Conservation (phyloP, 176 grass and related monocot species). For the Rhynchospora breviuscula region DNA sequence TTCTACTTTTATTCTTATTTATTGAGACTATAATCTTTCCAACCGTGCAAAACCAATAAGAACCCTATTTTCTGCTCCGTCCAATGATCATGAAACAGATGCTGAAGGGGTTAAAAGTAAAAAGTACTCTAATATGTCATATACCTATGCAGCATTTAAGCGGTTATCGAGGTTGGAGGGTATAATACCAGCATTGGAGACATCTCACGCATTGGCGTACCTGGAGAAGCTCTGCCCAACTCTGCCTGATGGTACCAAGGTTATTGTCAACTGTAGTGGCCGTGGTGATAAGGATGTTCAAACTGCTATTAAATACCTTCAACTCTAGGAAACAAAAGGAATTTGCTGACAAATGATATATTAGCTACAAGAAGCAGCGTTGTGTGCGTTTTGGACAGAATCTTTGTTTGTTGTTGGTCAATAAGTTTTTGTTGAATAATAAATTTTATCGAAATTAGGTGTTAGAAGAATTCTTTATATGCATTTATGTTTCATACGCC, state of each 20-base stretch:
- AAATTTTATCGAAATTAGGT: not conserved
- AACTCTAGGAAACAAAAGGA: conserved; percentile 36
- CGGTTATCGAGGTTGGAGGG: conserved; percentile 75
- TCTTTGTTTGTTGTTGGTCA: conserved; percentile 9
- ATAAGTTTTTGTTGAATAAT: not conserved
- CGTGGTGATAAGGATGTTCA: conserved; percentile 98
- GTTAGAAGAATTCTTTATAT: not conserved
- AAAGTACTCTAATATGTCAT: not conserved
- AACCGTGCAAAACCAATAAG: not conserved
- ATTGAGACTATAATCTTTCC: not conserved
- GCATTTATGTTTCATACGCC: not conserved
- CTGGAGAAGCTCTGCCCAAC: conserved; percentile 85
- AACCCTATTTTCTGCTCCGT: not conserved
- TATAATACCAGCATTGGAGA: conserved; percentile 97
- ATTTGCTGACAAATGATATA: conserved; percentile 4
- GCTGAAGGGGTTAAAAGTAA: not conserved
- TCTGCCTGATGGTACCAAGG: conserved; percentile 50
- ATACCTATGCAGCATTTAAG: conserved; percentile 67
- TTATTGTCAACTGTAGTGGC: conserved; percentile 83
- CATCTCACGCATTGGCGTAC: conserved; percentile 81
- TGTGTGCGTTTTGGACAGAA: not conserved
- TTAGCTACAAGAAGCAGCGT: not conserved
- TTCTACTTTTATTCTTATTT: not conserved
- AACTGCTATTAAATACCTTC: conserved; percentile 83
- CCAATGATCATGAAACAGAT: not conserved